Conservation (phyloP, 345 rosid genomes). For the Punica granatum region DNA sequence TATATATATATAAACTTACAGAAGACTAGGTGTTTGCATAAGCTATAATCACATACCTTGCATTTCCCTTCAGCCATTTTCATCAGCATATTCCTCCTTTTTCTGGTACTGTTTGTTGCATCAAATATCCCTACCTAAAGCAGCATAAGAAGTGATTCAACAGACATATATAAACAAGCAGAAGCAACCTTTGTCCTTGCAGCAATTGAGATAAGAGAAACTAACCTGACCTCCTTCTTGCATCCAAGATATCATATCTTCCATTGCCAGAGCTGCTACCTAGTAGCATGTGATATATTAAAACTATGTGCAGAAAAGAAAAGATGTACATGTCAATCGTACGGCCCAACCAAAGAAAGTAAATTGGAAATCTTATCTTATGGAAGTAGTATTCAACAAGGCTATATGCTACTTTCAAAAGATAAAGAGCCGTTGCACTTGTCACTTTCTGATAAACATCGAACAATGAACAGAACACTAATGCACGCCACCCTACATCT, state of each 20-base stretch:
- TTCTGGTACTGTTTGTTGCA: slow-evolving; percentile 88
- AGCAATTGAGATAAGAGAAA: slow-evolving; percentile 12
- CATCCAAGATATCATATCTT: slow-evolving; percentile 99
- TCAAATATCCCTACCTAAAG: slow-evolving; percentile 96
- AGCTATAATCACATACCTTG: slow-evolving; percentile 50
- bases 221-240: slow-evolving; percentile 98
- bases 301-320: slow-evolving; percentile 66
- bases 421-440: background rate
- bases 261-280: slow-evolving; percentile 99
- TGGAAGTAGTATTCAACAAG: background rate
- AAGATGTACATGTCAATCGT: slow-evolving; percentile 26
- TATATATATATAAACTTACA: too few species aligned
- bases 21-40: background rate
- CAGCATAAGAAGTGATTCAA: slow-evolving; percentile 16
- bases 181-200: background rate
- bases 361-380: background rate
- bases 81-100: slow-evolving; percentile 93
- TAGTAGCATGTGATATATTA: slow-evolving; percentile 70
- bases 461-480: background rate
- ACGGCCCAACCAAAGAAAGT: background rate
- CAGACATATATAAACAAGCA: slow-evolving; percentile 9
- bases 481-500: too few species aligned
- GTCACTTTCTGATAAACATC: background rate
- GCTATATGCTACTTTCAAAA: background rate
- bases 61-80: slow-evolving; percentile 99